Conservation (phyloP, 305 asterid genomes). For the Withania somnifera region DNA sequence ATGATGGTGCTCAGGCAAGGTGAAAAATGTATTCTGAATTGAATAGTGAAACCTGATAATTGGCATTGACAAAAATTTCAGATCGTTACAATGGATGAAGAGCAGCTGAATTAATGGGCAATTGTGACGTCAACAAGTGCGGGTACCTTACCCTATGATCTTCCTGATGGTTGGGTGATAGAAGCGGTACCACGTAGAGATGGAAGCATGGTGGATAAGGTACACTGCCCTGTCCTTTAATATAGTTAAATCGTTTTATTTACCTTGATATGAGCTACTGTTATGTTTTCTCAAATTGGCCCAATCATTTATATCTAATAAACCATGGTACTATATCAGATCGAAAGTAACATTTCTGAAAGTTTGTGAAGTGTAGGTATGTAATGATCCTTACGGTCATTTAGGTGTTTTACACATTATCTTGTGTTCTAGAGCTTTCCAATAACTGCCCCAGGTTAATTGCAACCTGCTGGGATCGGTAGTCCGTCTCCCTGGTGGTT, state of each 20-base stretch:
- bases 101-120: constrained; percentile 21
- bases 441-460: too few relatives aligned
- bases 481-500: too few relatives aligned
- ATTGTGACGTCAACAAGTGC: constrained; percentile 17
- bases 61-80: background rate
- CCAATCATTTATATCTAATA: too few relatives aligned
- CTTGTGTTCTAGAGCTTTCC: too few relatives aligned
- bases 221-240: constrained; percentile 8
- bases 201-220: constrained; percentile 34
- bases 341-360: too few relatives aligned
- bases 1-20: background rate
- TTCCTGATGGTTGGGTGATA: constrained; percentile 83
- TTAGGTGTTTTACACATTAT: too few relatives aligned
- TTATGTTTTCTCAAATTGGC: background rate
- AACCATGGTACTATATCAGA: too few relatives aligned
- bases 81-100: constrained; percentile 28
- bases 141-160: constrained; percentile 16
- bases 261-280: background rate
- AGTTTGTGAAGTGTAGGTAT: too few relatives aligned
- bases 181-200: constrained; percentile 55
- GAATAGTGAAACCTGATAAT: background rate
- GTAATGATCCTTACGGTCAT: too few relatives aligned
- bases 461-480: too few relatives aligned
- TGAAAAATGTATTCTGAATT: background rate
- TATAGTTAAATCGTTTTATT: background rate